Evolutionary conservation across 345 rosid species (phyloP).

Genomic region (Stellera chamaejasme): DNA sequence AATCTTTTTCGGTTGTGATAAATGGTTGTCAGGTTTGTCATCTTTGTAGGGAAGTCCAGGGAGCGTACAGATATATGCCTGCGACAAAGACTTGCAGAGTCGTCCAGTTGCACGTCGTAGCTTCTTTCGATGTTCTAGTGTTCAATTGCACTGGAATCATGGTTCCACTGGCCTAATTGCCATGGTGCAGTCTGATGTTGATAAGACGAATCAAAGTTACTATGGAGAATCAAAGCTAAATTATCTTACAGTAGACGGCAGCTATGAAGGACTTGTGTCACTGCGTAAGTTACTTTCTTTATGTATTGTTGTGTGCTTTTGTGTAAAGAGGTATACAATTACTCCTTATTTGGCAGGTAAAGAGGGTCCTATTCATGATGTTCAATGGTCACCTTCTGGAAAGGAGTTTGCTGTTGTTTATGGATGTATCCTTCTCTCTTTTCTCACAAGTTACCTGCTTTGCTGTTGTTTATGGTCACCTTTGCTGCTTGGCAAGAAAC

Average conservation of each 20-base stretch:
- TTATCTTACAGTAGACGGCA: constrained; percentile 82
- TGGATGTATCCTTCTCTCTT: constrained; percentile 80
- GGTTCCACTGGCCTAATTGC: constrained; percentile 87
- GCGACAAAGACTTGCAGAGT: constrained; percentile 51
- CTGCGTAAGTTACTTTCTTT: constrained; percentile 54
- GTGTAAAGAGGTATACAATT: constrained; percentile 21
- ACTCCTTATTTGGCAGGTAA: constrained; percentile 49
- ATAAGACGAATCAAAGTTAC: constrained; percentile 92
- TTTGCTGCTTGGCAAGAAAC: no score
- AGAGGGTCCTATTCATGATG: constrained; percentile 97
- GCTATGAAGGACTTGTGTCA: constrained; percentile 83
- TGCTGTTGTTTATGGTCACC: no score
- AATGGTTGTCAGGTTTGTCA: neutral
- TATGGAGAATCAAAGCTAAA: constrained; percentile 89
- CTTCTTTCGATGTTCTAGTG: constrained; percentile 83
- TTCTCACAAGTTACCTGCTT: no score
- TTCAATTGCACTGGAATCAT: constrained; percentile 73
- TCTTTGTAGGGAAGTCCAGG: constrained; percentile 75
- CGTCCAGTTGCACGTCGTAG: constrained; percentile 74
- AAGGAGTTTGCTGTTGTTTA: constrained; percentile 92
- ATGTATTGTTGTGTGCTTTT: constrained; percentile 1
- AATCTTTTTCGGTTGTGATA: neutral
- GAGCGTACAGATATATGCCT: constrained; percentile 83
- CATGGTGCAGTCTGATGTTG: constrained; percentile 88
- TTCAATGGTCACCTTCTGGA: constrained; percentile 91